A percentile compares a stretch with the other conserved stretches of the same genome.
Evolutionary conservation across 2,329 filamentous ascomycete genomes (phyloP).

Genomic region (Colletotrichum lupini): DNA sequence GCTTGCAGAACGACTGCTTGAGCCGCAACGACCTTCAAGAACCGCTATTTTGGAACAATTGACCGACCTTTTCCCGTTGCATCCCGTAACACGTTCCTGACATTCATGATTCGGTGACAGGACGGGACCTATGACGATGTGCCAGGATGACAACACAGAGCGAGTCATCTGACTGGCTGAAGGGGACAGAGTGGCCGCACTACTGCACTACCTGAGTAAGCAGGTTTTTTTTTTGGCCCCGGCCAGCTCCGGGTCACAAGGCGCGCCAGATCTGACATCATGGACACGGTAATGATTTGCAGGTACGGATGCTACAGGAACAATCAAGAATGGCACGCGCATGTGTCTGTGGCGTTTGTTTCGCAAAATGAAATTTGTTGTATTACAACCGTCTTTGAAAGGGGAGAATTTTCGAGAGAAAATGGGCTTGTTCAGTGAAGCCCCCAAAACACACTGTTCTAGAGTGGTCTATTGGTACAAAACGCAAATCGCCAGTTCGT

Average conservation of each 20-base stretch:
- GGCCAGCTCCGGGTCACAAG: neutral
- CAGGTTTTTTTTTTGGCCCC: neutral
- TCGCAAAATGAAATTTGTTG: neutral
- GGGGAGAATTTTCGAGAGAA: constrained; percentile 33
- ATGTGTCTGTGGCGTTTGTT: neutral
- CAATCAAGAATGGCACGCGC: no score
- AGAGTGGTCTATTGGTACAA: constrained; percentile 43
- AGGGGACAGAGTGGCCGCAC: constrained; percentile 1
- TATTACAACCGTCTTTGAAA: constrained; percentile 31
- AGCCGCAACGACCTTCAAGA: neutral
- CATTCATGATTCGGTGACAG: neutral
- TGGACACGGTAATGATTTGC: constrained; percentile 1
- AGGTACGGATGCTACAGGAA: neutral
- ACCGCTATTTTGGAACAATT: neutral
- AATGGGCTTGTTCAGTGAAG: constrained; percentile 13
- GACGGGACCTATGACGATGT: neutral
- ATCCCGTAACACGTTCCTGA: neutral
- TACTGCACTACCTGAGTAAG: constrained; percentile 10
- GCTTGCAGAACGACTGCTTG: neutral
- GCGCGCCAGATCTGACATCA: constrained; percentile 9
- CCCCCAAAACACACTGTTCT: constrained; percentile 39
- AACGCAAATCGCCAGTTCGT: constrained; percentile 40
- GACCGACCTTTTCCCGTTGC: neutral
- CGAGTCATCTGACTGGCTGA: constrained; percentile 23
- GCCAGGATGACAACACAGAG: constrained; percentile 12